These are phyloP conservation scores for Sonneratia alba DNA, from an alignment of 345 rosid genomes.

Conservation along the genomic window DNA sequence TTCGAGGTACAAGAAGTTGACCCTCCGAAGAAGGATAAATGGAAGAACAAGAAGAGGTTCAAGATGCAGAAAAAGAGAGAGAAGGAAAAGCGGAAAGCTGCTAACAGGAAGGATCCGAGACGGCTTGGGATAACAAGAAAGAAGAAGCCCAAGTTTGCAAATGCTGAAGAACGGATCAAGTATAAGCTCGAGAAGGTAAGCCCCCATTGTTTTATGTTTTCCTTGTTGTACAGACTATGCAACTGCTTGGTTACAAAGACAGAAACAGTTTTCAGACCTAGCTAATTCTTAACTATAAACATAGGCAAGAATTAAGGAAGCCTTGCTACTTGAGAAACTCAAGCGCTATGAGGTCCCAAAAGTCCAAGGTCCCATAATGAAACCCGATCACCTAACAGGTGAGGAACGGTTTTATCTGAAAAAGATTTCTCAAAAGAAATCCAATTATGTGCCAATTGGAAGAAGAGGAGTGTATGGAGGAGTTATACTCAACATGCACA, in stretches of 20 bases:
- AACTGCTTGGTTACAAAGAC: not conserved
- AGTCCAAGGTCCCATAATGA: slow-evolving; percentile 68
- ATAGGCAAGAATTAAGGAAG: slow-evolving; percentile 85
- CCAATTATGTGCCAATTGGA: slow-evolving; percentile 61
- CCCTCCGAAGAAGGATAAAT: slow-evolving; percentile 84
- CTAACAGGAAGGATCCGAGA: slow-evolving; percentile 77
- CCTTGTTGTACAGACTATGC: not conserved
- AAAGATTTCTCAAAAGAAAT: slow-evolving; percentile 82
- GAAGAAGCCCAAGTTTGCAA: slow-evolving; percentile 49
- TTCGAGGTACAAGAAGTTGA: slow-evolving; percentile 57
- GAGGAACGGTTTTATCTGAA: slow-evolving; percentile 77
- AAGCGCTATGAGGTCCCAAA: slow-evolving; percentile 72
- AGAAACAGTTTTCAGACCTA: not conserved
- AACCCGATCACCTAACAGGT: slow-evolving; percentile 65
- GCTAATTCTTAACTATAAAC: not conserved
- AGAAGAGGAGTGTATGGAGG: slow-evolving; percentile 92
- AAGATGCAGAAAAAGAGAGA: slow-evolving; percentile 68
- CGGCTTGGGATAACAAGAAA: slow-evolving; percentile 43
- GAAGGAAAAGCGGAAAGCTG: slow-evolving; percentile 67
- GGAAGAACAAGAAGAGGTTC: slow-evolving; percentile 66
- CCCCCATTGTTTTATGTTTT: not conserved
- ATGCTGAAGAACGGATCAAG: slow-evolving; percentile 67
- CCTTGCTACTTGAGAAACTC: slow-evolving; percentile 65
- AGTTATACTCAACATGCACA: slow-evolving; percentile 85
- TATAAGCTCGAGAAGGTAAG: slow-evolving; percentile 76